Evolutionary conservation across 2,329 filamentous ascomycete genomes (phyloP).

Genomic region (Clonostachys sp.): DNA sequence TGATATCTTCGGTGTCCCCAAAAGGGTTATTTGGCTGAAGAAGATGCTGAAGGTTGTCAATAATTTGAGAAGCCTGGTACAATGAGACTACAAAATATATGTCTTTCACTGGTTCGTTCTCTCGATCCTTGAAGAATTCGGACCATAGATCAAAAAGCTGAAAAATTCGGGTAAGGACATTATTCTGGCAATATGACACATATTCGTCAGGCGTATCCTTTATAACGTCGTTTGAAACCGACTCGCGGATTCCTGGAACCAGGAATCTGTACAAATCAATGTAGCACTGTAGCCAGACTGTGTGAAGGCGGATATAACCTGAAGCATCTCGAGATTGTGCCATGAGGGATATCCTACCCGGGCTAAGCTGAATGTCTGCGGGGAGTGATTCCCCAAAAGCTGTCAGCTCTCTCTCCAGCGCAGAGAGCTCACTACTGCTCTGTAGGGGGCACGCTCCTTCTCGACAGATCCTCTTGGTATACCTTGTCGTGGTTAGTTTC

Average conservation of each 20-base stretch:
- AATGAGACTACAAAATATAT: no score
- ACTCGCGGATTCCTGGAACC: slow-evolving; percentile 14
- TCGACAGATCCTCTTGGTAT: background rate
- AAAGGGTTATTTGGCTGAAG: no score
- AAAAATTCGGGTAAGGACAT: background rate
- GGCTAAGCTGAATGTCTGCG: slow-evolving; percentile 9
- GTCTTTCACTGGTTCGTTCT: no score
- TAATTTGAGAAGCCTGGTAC: no score
- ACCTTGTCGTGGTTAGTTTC: slow-evolving; percentile 1
- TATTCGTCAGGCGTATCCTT: slow-evolving; percentile 2
- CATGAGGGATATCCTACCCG: slow-evolving; percentile 12
- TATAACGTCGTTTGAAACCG: slow-evolving; percentile 1
- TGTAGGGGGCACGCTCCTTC: slow-evolving; percentile 7
- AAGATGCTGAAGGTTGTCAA: no score
- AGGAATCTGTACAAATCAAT: slow-evolving; percentile 18
- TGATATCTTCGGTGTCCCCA: no score
- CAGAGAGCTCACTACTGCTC: slow-evolving; percentile 6
- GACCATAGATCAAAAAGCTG: no score
- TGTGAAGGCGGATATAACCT: slow-evolving; percentile 11
- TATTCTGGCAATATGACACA: slow-evolving; percentile 4
- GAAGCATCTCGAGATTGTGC: slow-evolving; percentile 12
- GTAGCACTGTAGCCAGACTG: slow-evolving; percentile 8
- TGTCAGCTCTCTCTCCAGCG: slow-evolving; percentile 9
- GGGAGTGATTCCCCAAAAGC: slow-evolving; percentile 10
- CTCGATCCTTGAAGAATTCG: no score